These are phyloP conservation scores for Fusarium oligoseptatum DNA, from an alignment of 2,329 filamentous ascomycete genomes.

Conservation along the genomic window DNA sequence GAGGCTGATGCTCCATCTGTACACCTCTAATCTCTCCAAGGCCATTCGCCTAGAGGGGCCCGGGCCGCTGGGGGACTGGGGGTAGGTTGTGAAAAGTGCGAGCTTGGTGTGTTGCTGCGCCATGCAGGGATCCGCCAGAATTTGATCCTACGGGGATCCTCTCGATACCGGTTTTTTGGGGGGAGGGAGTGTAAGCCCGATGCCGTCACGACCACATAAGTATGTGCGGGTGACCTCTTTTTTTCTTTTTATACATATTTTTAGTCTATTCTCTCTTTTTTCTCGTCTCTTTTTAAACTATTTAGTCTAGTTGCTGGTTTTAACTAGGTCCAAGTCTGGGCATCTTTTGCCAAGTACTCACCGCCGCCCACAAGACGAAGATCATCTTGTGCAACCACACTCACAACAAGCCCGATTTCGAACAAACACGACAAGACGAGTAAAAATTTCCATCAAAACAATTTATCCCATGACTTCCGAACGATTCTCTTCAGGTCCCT, in stretches of 20 bases:
- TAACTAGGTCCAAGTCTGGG: neutral
- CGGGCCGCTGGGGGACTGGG: neutral
- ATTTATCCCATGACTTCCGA: neutral
- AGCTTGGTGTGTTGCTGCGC: neutral
- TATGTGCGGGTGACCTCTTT: neutral
- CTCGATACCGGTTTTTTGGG: neutral
- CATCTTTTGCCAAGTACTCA: neutral
- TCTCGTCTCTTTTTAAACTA: neutral
- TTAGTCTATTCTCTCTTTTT: neutral
- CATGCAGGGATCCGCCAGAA: neutral
- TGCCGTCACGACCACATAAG: neutral
- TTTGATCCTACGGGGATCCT: neutral
- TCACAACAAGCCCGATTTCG: neutral
- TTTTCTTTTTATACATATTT: neutral
- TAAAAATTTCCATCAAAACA: neutral
- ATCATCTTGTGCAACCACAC: conserved; percentile 1
- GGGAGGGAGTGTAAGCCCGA: neutral
- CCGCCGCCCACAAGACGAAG: neutral
- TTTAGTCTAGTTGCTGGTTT: neutral
- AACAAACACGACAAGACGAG: neutral
- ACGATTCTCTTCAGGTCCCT: neutral
- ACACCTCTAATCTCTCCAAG: neutral
- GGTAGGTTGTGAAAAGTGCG: neutral
- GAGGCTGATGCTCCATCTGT: conserved; percentile 1
- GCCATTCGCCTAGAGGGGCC: neutral